Evolutionary conservation across 1,284 basidiomycete species (phyloP).

Genomic region (Moesziomyces sp.): DNA sequence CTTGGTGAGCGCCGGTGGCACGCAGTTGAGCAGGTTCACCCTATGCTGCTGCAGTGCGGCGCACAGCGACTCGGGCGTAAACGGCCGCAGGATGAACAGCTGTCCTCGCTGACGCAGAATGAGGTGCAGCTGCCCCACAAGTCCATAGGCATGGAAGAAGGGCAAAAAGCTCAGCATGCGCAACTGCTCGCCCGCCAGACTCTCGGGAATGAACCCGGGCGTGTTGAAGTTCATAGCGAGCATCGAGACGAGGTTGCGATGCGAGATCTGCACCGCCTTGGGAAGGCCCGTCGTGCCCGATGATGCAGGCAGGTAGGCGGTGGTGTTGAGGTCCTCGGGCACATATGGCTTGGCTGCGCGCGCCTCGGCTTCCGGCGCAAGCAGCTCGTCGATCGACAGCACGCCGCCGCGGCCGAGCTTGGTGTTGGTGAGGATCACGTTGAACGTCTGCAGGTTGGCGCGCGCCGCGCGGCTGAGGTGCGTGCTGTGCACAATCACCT

Average conservation of each 20-base stretch:
- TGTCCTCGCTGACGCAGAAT: constrained; percentile 19
- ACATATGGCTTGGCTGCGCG: constrained; percentile 9
- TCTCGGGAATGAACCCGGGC: constrained; percentile 20
- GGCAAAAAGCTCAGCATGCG: constrained; percentile 43
- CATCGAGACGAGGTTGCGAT: constrained; percentile 46
- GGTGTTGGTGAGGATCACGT: constrained; percentile 28
- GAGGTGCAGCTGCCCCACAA: constrained; percentile 29
- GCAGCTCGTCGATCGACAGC: constrained; percentile 26
- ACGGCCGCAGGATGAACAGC: constrained; percentile 31
- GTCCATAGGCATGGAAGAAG: constrained; percentile 49
- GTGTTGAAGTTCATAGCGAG: constrained; percentile 28
- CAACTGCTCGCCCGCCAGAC: constrained; percentile 3
- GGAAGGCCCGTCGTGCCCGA: constrained; percentile 49
- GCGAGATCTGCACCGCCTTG: constrained; percentile 52
- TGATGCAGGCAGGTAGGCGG: constrained; percentile 37
- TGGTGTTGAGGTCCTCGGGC: constrained; percentile 19
- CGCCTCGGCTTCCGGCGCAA: constrained; percentile 6
- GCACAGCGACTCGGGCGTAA: constrained; percentile 35
- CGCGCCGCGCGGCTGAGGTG: constrained; percentile 16
- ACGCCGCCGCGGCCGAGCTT: constrained; percentile 28
- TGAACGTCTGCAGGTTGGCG: constrained; percentile 31
- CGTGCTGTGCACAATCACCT: constrained; percentile 33
- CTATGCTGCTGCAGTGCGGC: constrained; percentile 22
- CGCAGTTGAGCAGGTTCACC: constrained; percentile 29
- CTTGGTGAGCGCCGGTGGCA: constrained; percentile 42